Evolutionary conservation across 371 early-diverging fungal genomes (phyloP).

Genomic region (Capniomyces stellatus): DNA sequence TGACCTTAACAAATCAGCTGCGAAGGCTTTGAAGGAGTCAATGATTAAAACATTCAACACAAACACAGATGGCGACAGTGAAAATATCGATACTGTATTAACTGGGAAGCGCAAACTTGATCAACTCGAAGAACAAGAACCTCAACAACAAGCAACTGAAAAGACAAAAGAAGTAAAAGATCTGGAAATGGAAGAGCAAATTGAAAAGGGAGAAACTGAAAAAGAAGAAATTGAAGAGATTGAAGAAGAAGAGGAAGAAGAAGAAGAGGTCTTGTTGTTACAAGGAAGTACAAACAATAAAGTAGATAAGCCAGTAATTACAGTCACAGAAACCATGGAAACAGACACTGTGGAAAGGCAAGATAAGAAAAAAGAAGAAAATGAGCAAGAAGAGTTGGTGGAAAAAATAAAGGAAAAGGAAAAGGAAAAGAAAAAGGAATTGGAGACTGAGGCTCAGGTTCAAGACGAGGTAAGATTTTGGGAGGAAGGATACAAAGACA

Average conservation of each 20-base stretch:
- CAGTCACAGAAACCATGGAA: not conserved
- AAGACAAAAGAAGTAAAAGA: not conserved
- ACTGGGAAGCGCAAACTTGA: not conserved
- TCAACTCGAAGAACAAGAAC: not conserved
- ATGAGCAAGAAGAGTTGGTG: slow-evolving; percentile 4
- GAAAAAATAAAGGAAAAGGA: slow-evolving; percentile 8
- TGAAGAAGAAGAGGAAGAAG: slow-evolving; percentile 13
- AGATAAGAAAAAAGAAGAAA: no score
- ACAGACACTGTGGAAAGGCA: no score
- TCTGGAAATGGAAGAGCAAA: not conserved
- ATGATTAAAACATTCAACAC: not conserved
- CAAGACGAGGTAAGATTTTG: slow-evolving; percentile 33
- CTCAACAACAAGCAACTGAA: no score
- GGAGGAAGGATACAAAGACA: slow-evolving; percentile 77
- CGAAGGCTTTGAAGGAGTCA: not conserved
- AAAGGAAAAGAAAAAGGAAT: slow-evolving; percentile 7
- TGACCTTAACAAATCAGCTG: not conserved
- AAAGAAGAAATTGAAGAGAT: slow-evolving; percentile 11
- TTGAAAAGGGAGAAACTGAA: not conserved
- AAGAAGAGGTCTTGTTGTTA: slow-evolving; percentile 13
- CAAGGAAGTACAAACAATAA: slow-evolving; percentile 20
- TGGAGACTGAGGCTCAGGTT: slow-evolving; percentile 3
- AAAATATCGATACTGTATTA: not conserved
- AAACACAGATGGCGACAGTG: not conserved
- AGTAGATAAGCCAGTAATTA: slow-evolving; percentile 12